Percentiles rank a stretch among this genome's conserved stretches.
These are phyloP conservation scores for Psilocybe cyanescens DNA, from an alignment of 768 basidiomycete species.

Conservation along the genomic window DNA sequence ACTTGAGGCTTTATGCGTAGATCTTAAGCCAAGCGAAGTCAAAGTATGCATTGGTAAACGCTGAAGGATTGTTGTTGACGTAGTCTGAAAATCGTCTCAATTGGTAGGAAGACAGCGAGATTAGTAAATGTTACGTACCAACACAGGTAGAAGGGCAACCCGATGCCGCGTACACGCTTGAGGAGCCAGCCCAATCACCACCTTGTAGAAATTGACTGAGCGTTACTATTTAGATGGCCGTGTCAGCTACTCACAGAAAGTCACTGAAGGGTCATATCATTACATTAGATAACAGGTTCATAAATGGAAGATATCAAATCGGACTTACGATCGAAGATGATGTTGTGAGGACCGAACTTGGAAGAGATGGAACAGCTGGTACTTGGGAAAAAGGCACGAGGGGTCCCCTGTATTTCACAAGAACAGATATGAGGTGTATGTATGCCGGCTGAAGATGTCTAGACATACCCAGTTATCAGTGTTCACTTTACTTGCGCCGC, in stretches of 20 bases:
- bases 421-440: neutral
- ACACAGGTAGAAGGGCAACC: conserved; percentile 59
- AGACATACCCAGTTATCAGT: conserved; percentile 55
- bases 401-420: conserved; percentile 47
- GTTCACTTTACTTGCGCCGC: conserved; percentile 44
- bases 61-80: conserved; percentile 68
- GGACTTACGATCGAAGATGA: conserved; percentile 60
- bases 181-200: conserved; percentile 59
- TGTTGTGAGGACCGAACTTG: conserved; percentile 60
- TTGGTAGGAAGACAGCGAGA: neutral
- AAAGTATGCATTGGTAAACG: conserved; percentile 74
- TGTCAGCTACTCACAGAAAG: conserved; percentile 56
- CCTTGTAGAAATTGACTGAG: conserved; percentile 24
- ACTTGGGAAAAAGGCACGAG: conserved; percentile 64
- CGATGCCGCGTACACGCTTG: conserved; percentile 40
- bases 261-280: conserved; percentile 35
- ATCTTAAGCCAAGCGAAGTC: conserved; percentile 63
- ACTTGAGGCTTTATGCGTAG: conserved; percentile 25
- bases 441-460: neutral
- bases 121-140: conserved; percentile 35
- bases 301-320: neutral
- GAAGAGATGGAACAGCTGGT: conserved; percentile 58
- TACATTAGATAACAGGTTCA: neutral
- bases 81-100: conserved; percentile 42
- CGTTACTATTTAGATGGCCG: neutral